Base-by-base conservation (phyloP, 805 yeast genomes). In the Ogataea populi-albae region DNA sequence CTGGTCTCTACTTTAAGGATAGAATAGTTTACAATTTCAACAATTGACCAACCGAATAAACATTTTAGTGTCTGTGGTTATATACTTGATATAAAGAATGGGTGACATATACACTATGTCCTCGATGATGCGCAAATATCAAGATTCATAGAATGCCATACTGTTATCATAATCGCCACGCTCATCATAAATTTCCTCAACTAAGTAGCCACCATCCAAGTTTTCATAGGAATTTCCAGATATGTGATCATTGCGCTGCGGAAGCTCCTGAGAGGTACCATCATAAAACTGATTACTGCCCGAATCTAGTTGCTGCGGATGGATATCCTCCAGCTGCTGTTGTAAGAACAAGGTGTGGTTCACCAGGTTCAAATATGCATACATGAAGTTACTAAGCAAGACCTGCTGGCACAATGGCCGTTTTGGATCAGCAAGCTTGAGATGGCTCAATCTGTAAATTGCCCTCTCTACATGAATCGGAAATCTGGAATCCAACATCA, bases 401-500 rank as follows among this genome's bases (percentile, higher is more conserved):
- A 93, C 98, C 58, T 93, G 98, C 58, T 93, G 97, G 24, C 88
- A 72, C 43, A 93, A 65, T 19, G 94, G 93, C 40, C 98, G 69
- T 55, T 87, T 84, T 1, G 98, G 91, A 60, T 93, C 95, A 17
- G 98, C 96, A 46, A 93, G 69, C 59, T 93, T 93, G 57, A 93
- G 66, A 61, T 93, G 98, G 35, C 96, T 85, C 37, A 93, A 68
- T 38, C 98, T 68, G 61, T 93, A 93, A 34, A 93, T 85, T 0
- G 98, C 98, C 26, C 98, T 72, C 61, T 93, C 98, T 28, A 93
- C 95, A 59, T 91, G 96, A 30, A 93, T 79, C 0, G 98, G 97
- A 59, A 86, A 84, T 45, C 98, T 69, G 51, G 82, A 80, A 55
- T 84, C 91, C 40, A 84, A 66, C 95, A 85, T 85, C 14, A 83